Conservation (phyloP, 805 yeast genomes). For the Phaffomyces opuntiae region DNA sequence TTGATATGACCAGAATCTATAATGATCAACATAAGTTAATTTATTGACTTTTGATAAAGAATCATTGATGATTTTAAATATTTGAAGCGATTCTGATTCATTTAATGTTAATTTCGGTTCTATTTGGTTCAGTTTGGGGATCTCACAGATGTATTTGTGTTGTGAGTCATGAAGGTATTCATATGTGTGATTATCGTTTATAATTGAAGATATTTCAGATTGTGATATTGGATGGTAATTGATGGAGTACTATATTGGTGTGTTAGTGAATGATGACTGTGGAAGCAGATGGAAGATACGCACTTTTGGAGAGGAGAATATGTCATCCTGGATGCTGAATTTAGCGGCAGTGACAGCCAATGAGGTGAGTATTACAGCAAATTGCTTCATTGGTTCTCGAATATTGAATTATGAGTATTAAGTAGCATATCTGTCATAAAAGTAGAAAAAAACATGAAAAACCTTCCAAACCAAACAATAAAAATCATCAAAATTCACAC, state of each 20-base stretch:
- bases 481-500: too few relatives aligned
- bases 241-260: background rate
- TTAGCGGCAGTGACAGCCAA: background rate
- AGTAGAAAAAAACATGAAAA: background rate
- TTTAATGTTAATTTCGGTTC: background rate
- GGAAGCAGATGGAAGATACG: background rate
- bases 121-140: background rate
- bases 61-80: background rate
- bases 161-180: background rate
- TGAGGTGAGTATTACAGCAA: background rate
- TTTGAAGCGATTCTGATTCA: background rate
- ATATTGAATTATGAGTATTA: too few relatives aligned
- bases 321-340: slow-evolving; percentile 16
- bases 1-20: slow-evolving; percentile 3
- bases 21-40: slow-evolving; percentile 1
- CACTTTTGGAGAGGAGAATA: slow-evolving; percentile 18
- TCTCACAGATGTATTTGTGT: background rate
- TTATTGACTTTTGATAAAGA: background rate
- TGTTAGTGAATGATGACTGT: background rate
- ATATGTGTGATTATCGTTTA: background rate
- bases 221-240: background rate
- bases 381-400: background rate
- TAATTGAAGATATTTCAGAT: background rate
- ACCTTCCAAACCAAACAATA: background rate
- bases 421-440: too few relatives aligned